Conservation (phyloP, 495 filamentous ascomycete species). For the Penicillium longicatenatum region DNA sequence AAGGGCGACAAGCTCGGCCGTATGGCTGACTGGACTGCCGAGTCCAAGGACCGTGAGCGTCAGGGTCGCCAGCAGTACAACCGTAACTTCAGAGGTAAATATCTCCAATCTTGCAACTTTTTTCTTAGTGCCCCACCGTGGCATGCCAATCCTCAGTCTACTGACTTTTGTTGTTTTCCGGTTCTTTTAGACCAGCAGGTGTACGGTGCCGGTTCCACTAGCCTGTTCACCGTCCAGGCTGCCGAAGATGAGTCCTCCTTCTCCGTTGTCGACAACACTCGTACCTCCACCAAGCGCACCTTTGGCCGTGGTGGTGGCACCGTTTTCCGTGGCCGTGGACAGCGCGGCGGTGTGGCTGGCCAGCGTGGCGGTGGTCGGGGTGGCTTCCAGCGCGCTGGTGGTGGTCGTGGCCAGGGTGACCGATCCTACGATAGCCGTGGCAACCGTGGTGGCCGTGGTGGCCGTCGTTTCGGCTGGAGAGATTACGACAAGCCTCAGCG, state of each 20-base stretch:
- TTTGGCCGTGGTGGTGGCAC: slow-evolving; percentile 86
- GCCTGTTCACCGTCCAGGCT: slow-evolving; percentile 82
- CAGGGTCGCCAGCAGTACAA: slow-evolving; percentile 86
- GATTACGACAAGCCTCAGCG: slow-evolving; percentile 98
- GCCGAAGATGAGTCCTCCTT: slow-evolving; percentile 97
- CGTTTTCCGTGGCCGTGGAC: slow-evolving; percentile 84
- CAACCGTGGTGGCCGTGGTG: slow-evolving; percentile 55
- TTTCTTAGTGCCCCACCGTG: slow-evolving; percentile 10
- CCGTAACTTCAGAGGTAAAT: slow-evolving; percentile 87
- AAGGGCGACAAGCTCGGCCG: slow-evolving; percentile 98
- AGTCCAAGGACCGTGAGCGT: slow-evolving; percentile 83
- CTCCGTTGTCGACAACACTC: slow-evolving; percentile 94
- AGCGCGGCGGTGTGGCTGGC: slow-evolving; percentile 53
- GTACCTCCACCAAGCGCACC: slow-evolving; percentile 77
- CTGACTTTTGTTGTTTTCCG: slow-evolving; percentile 16
- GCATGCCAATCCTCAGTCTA: slow-evolving; percentile 1
- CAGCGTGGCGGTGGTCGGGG: slow-evolving; percentile 56
- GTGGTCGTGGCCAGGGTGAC: slow-evolving; percentile 63
- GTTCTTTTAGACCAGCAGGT: slow-evolving; percentile 82
- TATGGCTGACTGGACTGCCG: slow-evolving; percentile 98
- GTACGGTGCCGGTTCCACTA: slow-evolving; percentile 87
- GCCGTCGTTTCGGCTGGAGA: slow-evolving; percentile 95
- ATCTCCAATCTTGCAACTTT: slow-evolving; percentile 18
- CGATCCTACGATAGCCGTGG: slow-evolving; percentile 63
- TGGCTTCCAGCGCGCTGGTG: slow-evolving; percentile 69